Conservation (phyloP, 768 basidiomycete species). For the Glaciozyma antarctica region DNA sequence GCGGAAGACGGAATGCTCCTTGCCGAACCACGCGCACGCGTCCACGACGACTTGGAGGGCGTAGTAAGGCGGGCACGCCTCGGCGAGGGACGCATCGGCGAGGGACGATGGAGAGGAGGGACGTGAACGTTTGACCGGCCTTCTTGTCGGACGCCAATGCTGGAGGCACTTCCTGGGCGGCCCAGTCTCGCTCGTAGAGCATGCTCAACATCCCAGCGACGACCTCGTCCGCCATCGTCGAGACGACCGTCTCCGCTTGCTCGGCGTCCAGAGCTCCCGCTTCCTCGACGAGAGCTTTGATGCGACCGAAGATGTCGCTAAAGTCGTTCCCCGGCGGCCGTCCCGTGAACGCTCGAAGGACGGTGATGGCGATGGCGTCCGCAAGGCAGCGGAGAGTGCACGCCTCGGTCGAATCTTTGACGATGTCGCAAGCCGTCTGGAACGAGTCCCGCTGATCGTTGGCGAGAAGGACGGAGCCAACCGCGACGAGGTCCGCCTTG, state of each 20-base stretch:
- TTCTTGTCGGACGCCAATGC: neutral
- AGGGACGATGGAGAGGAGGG: neutral
- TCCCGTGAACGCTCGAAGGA: neutral
- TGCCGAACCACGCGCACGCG: conserved; percentile 55
- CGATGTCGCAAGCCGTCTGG: conserved; percentile 53
- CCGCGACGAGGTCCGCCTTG: conserved; percentile 54
- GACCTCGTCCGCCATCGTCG: conserved; percentile 20
- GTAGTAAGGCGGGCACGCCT: conserved; percentile 1
- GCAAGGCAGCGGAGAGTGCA: conserved; percentile 50
- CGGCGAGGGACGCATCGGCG: no score
- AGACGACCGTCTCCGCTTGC: conserved; percentile 11
- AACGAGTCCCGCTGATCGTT: conserved; percentile 46
- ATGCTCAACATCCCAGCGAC: conserved; percentile 6
- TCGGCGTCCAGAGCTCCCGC: conserved; percentile 17
- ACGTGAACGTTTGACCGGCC: conserved; percentile 4
- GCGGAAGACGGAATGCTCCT: conserved; percentile 43
- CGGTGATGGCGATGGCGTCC: conserved; percentile 12
- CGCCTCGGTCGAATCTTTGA: conserved; percentile 39
- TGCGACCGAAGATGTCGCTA: neutral
- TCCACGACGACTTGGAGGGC: conserved; percentile 45
- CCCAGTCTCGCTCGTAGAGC: neutral
- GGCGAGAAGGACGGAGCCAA: conserved; percentile 57
- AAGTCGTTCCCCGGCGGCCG: neutral
- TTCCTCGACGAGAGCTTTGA: neutral
- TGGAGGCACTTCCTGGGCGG: neutral